Evolutionary conservation across 306 rosid species (phyloP).

Genomic region (Rosa rugosa): DNA sequence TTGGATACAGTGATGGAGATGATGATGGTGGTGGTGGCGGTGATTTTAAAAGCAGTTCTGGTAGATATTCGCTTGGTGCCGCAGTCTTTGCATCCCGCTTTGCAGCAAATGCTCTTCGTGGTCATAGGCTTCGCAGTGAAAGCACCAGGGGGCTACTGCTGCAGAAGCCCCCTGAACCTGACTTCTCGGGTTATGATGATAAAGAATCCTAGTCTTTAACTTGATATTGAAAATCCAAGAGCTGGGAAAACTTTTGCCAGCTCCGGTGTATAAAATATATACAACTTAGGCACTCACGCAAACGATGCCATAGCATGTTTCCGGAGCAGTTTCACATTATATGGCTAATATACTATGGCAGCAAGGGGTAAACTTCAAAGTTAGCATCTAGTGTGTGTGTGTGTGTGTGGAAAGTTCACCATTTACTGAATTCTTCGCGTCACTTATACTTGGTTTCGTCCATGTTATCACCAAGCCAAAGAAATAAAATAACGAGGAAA

Average conservation of each 20-base stretch:
- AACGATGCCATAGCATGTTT: neutral
- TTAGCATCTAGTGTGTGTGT: no score
- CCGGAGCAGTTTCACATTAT: neutral
- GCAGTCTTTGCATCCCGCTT: constrained; percentile 69
- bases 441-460: no score
- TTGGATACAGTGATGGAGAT: constrained; percentile 23
- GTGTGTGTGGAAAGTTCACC: neutral
- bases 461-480: no score
- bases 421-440: neutral
- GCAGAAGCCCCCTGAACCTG: constrained; percentile 83
- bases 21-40: constrained; percentile 20
- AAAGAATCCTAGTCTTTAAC: constrained; percentile 6
- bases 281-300: neutral
- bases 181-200: constrained; percentile 44
- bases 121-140: constrained; percentile 46
- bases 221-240: neutral
- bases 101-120: constrained; percentile 71
- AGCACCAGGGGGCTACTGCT: constrained; percentile 30
- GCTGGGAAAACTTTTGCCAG: neutral
- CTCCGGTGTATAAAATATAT: neutral
- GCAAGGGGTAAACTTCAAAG: neutral
- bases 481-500: no score
- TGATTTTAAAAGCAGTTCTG: neutral
- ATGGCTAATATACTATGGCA: neutral
- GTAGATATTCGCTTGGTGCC: constrained; percentile 42